Evolutionary conservation across 2,329 filamentous ascomycete species (phyloP).

Genomic region (Talaromyces sp.): DNA sequence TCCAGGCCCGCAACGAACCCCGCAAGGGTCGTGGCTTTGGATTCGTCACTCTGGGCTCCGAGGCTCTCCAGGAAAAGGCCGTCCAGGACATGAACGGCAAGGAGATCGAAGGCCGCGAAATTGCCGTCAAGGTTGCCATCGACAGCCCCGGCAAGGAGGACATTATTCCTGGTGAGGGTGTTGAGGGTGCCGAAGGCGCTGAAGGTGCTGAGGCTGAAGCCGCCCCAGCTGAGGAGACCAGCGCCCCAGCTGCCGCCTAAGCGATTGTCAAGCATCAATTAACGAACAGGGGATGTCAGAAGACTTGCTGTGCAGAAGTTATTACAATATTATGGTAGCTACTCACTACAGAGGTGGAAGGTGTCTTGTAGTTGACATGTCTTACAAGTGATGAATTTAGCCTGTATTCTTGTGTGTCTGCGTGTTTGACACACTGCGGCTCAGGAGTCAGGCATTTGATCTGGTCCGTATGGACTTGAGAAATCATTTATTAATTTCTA

Average conservation of each 20-base stretch:
- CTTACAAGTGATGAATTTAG: slow-evolving; percentile 9
- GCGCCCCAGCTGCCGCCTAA: slow-evolving; percentile 33
- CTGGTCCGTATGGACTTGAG: slow-evolving; percentile 3
- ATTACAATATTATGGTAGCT: slow-evolving; percentile 9
- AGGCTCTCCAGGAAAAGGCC: slow-evolving; percentile 96
- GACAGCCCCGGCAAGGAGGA: slow-evolving; percentile 99
- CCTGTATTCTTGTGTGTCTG: slow-evolving; percentile 4
- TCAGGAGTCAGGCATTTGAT: slow-evolving; percentile 3
- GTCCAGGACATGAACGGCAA: slow-evolving; percentile 98
- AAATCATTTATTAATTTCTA: slow-evolving; percentile 4
- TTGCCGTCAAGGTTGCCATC: slow-evolving; percentile 99
- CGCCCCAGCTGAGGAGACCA: slow-evolving; percentile 37
- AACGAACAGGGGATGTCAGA: slow-evolving; percentile 11
- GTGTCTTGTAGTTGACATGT: slow-evolving; percentile 4
- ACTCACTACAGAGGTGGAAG: slow-evolving; percentile 2
- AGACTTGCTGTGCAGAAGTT: slow-evolving; percentile 9
- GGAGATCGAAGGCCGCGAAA: slow-evolving; percentile 97
- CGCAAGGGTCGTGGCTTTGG: slow-evolving; percentile 99
- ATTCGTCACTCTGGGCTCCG: slow-evolving; percentile 91
- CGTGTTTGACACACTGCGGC: slow-evolving; percentile 11
- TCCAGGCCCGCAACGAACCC: slow-evolving; percentile 93
- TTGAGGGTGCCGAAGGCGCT: slow-evolving; percentile 3
- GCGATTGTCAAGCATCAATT: not conserved
- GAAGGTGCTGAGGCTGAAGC: slow-evolving; percentile 14
- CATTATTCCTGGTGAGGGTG: slow-evolving; percentile 24